Conservation (phyloP, 1,284 basidiomycete genomes). For the Cutaneotrichosporon cavernicola region DNA sequence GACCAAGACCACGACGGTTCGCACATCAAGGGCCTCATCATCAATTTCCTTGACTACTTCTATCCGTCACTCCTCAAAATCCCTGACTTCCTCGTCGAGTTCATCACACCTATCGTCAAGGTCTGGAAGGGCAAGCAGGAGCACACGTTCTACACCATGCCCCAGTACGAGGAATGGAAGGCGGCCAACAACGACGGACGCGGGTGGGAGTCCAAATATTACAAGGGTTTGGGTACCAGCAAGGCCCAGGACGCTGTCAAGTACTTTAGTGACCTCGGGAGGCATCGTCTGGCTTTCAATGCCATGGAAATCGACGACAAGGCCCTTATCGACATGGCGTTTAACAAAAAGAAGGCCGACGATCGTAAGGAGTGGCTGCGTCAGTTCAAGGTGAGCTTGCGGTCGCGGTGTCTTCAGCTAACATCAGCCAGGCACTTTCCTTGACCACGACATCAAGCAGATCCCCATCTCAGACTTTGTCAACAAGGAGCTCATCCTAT, state of each 20-base stretch:
- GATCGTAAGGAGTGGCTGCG: slow-evolving; percentile 98
- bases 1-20: slow-evolving; percentile 99
- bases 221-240: slow-evolving; percentile 98
- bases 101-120: slow-evolving; percentile 97
- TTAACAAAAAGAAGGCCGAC: slow-evolving; percentile 99
- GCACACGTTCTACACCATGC: slow-evolving; percentile 93
- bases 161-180: slow-evolving; percentile 93
- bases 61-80: slow-evolving; percentile 92
- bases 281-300: slow-evolving; percentile 91
- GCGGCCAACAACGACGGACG: slow-evolving; percentile 74
- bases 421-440: slow-evolving; percentile 81
- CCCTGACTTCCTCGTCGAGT: slow-evolving; percentile 93
- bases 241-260: slow-evolving; percentile 82
- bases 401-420: neutral
- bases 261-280: slow-evolving; percentile 89
- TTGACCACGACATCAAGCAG: slow-evolving; percentile 84
- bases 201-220: slow-evolving; percentile 92
- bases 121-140: slow-evolving; percentile 79
- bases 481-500: slow-evolving; percentile 96
- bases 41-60: slow-evolving; percentile 98
- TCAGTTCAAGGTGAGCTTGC: slow-evolving; percentile 71
- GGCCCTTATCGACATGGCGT: slow-evolving; percentile 92
- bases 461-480: slow-evolving; percentile 93
- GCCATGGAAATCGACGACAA: slow-evolving; percentile 77
- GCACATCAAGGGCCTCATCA: slow-evolving; percentile 97